Percentiles rank a stretch among this genome's conserved stretches.
These are phyloP conservation scores for Yamadazyma insecticola DNA, from an alignment of 805 yeast genomes.

Conservation along the genomic window DNA sequence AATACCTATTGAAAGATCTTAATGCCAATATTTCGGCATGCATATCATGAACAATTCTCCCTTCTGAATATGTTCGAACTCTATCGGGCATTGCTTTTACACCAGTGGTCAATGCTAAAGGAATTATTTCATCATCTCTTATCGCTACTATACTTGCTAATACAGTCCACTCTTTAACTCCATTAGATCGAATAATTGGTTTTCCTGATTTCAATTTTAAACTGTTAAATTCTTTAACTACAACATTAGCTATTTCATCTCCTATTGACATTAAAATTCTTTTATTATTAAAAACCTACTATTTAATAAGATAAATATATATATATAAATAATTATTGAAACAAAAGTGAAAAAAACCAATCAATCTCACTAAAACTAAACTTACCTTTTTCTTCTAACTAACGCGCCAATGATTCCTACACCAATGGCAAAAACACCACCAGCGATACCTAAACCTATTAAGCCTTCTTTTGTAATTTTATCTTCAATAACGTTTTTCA, in stretches of 20 bases:
- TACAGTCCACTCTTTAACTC: slow-evolving; percentile 77
- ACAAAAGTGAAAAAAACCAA: not conserved
- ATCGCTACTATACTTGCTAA: slow-evolving; percentile 65
- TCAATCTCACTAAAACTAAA: not conserved
- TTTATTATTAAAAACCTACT: not conserved
- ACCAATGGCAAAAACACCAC: slow-evolving; percentile 82
- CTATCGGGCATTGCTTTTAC: slow-evolving; percentile 70
- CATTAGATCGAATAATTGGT: slow-evolving; percentile 60
- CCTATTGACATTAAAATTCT: slow-evolving; percentile 1
- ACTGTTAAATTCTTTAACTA: slow-evolving; percentile 23
- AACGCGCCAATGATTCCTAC: slow-evolving; percentile 55
- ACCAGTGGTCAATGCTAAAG: slow-evolving; percentile 69
- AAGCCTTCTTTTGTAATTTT: slow-evolving; percentile 83
- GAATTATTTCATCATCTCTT: slow-evolving; percentile 17
- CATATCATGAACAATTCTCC: slow-evolving; percentile 73
- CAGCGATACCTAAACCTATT: slow-evolving; percentile 81
- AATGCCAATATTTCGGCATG: slow-evolving; percentile 85
- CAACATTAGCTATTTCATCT: slow-evolving; percentile 18
- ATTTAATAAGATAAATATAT: not conserved
- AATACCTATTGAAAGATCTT: slow-evolving; percentile 60
- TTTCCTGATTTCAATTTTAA: slow-evolving; percentile 42
- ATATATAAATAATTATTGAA: slow-evolving; percentile 1
- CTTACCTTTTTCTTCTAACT: slow-evolving; percentile 24
- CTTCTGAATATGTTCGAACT: slow-evolving; percentile 41
- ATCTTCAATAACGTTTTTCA: slow-evolving; percentile 76